A percentile compares a stretch with the other conserved stretches of the same genome.
Conservation (phyloP, 139 green algal genomes). For the Asterochloris sp. region DNA sequence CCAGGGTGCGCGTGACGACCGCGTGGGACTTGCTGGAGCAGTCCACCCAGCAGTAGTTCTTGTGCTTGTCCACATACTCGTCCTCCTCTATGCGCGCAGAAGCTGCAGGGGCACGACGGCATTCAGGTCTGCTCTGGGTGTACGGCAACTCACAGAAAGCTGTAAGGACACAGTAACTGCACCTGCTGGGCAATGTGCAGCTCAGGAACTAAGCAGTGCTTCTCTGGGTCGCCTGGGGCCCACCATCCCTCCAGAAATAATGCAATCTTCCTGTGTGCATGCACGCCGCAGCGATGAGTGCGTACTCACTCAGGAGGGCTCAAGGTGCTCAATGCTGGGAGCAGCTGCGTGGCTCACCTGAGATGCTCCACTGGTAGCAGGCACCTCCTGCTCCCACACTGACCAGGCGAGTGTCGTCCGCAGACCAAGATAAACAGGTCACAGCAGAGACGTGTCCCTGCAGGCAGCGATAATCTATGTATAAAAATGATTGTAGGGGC, state of each 20-base stretch:
- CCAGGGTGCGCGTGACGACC: slow-evolving; percentile 30
- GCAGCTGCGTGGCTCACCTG: neutral
- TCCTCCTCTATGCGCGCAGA: neutral
- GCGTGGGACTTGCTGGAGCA: slow-evolving; percentile 4
- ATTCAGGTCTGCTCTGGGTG: too few species aligned
- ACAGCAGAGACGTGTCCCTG: slow-evolving; percentile 48
- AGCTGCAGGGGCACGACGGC: too few species aligned
- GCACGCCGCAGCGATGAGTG: too few species aligned
- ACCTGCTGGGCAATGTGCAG: too few species aligned
- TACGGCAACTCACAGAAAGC: too few species aligned
- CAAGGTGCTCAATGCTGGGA: neutral
- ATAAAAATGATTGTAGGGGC: too few species aligned
- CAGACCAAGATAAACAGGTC: slow-evolving; percentile 30
- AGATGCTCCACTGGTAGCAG: slow-evolving; percentile 41
- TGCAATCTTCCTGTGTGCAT: too few species aligned
- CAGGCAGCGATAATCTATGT: neutral
- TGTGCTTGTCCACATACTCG: slow-evolving; percentile 28
- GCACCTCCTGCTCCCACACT: slow-evolving; percentile 43
- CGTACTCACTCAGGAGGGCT: too few species aligned
- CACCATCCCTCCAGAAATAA: too few species aligned
- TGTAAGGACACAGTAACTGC: too few species aligned
- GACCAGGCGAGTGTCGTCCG: slow-evolving; percentile 42
- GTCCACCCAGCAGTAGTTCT: slow-evolving; percentile 17
- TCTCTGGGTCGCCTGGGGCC: too few species aligned
- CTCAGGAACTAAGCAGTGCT: too few species aligned